Evolutionary conservation across 225 moss, liverwort and hornwort species (phyloP), one percentile per base, ranked within the genome.

Genomic region (Sphagnum contortum): DNA sequence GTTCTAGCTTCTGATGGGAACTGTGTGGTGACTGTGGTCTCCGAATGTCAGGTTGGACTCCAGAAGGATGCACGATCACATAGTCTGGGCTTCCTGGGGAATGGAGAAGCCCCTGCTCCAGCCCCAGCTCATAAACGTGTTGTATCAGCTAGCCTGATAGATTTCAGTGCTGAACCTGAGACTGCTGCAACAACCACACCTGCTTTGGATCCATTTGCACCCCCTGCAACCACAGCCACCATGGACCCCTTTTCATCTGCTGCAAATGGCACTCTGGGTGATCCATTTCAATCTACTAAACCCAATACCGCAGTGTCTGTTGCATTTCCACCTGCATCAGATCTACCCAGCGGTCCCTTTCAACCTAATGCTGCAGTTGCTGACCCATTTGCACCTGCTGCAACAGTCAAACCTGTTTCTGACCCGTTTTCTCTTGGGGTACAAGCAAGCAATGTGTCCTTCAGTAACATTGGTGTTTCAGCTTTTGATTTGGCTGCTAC

Each of bases 141-240:
- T 49, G 76, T 77, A 55, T 93, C 96, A 12, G 77, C 82, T 7
- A 93, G 93, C 72, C 74, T 96, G 52, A 96, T 96, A 62, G 96
- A 98, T 68, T 83, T 98, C 7, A 89, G 79, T 72, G 80, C 80
- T 59, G 93, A 89, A 14, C 80, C 84, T 57, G 93, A 88, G 66
- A 0, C 29, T 0, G 72, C 90, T 64, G 44, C 75, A 49, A 74
- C 6, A 44, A 8, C 45, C 4, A 66, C 74, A 13, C 61, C 9
- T 65, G 76, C 68, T 29, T 70, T 69, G 53, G 91, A 94, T 47
- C 87, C 76, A 5, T 82, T 82, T 66, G 70, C 74, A 62, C 91
- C 94, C 44, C 89, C 89, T 4, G 91, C 91, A 72, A 88, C 84
- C 62, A 76, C 79, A 12, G 71, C 79, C 58, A 82, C 89, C 68